These are phyloP conservation scores for Myriangium duriaei DNA, from an alignment of 2,329 filamentous ascomycete species.

Conservation along the genomic window DNA sequence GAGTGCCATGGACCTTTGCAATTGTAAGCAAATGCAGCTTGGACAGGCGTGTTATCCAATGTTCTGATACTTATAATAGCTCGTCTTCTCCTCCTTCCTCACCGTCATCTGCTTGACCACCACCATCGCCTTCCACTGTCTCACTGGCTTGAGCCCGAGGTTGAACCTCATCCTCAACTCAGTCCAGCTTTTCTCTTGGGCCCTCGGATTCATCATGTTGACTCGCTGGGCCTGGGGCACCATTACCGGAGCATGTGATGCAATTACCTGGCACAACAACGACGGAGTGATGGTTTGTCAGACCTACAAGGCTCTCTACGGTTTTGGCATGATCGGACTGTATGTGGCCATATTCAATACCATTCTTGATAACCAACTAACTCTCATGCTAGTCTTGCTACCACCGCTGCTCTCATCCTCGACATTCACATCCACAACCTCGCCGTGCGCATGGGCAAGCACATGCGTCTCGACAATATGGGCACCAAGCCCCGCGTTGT, in stretches of 20 bases:
- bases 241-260: conserved; percentile 38
- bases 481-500: conserved; percentile 18
- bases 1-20: conserved; percentile 47
- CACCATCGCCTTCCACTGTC: conserved; percentile 40
- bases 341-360: conserved; percentile 15
- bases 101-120: conserved; percentile 36
- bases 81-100: conserved; percentile 39
- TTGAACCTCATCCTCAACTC: conserved; percentile 40
- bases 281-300: conserved; percentile 44
- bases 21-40: conserved; percentile 36
- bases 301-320: conserved; percentile 48
- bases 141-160: conserved; percentile 38
- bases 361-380: neutral
- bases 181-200: conserved; percentile 39
- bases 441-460: conserved; percentile 34
- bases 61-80: conserved; percentile 25
- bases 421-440: conserved; percentile 38
- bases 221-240: conserved; percentile 43
- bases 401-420: conserved; percentile 35
- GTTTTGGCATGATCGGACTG: conserved; percentile 39
- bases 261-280: conserved; percentile 40
- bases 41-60: neutral
- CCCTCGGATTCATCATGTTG: conserved; percentile 38
- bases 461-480: conserved; percentile 35
- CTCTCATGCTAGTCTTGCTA: conserved; percentile 25